phyloP scores from a whole-genome alignment of 108 stramenopile genomes.

The Fistulifera pelliculosa region DNA sequence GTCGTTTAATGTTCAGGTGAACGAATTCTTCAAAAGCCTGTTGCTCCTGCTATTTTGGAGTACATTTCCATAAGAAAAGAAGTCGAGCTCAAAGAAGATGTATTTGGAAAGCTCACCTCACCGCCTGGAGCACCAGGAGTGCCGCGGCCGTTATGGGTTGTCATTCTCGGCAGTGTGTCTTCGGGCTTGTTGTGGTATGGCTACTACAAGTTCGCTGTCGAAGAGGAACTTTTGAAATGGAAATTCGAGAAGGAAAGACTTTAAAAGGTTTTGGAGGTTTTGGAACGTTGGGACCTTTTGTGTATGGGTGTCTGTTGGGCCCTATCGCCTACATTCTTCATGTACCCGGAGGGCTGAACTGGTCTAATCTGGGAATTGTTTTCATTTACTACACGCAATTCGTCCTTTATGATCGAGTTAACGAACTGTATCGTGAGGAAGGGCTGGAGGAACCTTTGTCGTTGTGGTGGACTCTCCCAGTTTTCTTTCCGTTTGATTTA shows the following conservation, averaged over 20 bases:
- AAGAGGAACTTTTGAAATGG: conserved; percentile 40
- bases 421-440: conserved; percentile 11
- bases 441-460: neutral
- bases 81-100: conserved; percentile 11
- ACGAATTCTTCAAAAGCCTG: conserved; percentile 35
- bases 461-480: conserved; percentile 28
- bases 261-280: conserved; percentile 34
- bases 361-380: conserved; percentile 11
- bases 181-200: conserved; percentile 41
- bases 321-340: conserved; percentile 14
- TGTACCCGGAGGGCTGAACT: conserved; percentile 24
- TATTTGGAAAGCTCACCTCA: conserved; percentile 19
- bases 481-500: conserved; percentile 32
- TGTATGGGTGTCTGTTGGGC: conserved; percentile 22
- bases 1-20: conserved; percentile 14
- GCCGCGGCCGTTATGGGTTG: conserved; percentile 36
- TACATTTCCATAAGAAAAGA: conserved; percentile 12
- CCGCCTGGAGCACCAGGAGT: conserved; percentile 29
- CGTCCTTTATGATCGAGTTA: conserved; percentile 32
- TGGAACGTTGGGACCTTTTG: conserved; percentile 27
- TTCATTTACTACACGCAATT: conserved; percentile 31
- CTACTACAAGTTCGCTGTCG: conserved; percentile 40
- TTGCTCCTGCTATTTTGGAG: conserved; percentile 12
- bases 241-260: conserved; percentile 15
- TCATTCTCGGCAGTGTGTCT: conserved; percentile 26